These are phyloP conservation scores for Cicer bijugum DNA, from an alignment of 306 rosid genomes.

Conservation along the genomic window DNA sequence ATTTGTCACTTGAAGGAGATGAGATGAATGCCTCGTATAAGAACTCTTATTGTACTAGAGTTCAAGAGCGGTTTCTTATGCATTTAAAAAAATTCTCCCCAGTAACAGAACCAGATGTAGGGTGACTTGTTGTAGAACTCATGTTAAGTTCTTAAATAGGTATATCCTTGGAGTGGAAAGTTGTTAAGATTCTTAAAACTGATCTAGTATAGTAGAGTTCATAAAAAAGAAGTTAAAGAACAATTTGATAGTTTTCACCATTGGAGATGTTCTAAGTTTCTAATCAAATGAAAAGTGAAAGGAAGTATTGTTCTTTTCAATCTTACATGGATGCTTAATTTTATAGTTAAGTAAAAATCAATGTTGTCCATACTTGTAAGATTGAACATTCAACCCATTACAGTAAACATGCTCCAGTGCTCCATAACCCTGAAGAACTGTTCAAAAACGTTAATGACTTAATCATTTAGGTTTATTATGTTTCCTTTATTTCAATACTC, in stretches of 20 bases:
- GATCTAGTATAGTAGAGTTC: neutral
- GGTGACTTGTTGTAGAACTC: neutral
- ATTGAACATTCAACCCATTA: neutral
- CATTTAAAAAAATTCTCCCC: neutral
- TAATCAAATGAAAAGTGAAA: neutral
- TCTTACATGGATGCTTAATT: neutral
- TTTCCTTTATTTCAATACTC: slow-evolving; percentile 2
- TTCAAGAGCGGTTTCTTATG: neutral
- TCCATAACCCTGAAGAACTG: neutral
- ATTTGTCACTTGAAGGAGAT: neutral
- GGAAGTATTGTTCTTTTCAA: neutral
- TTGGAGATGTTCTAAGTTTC: neutral
- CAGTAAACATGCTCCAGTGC: neutral
- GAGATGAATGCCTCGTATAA: neutral
- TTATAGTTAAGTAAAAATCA: neutral
- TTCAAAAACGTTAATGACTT: neutral
- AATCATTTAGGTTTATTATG: neutral
- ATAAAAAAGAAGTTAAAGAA: neutral
- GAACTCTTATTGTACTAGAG: neutral
- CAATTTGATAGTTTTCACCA: neutral
- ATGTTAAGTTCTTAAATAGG: neutral
- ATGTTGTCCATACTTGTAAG: slow-evolving; percentile 1
- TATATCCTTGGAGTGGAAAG: neutral
- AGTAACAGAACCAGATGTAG: neutral
- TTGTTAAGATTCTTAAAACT: neutral